Evolutionary conservation across 2,329 filamentous ascomycete species (phyloP), one percentile per base, ranked within the genome.

Genomic region (Microdochium nivale): DNA sequence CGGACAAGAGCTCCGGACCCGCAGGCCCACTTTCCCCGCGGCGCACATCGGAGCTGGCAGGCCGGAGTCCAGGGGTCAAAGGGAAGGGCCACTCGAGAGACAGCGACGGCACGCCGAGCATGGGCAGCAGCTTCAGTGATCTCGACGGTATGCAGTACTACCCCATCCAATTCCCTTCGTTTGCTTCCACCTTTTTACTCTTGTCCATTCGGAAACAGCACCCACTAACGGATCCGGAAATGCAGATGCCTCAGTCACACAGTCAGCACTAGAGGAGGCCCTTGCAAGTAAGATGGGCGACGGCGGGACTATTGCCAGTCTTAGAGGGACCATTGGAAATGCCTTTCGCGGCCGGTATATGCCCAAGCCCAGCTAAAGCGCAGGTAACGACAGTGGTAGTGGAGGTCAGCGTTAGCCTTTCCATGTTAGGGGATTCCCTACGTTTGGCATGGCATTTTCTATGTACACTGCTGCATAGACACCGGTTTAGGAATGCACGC

Each of bases 121-220:
- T 90, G 83, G 87, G 88, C 1, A 92, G 88, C 65, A 91, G 87
- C 60, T 94, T 90, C 61, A 92, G 87, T 67, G 89, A 94, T 70
- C 76, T 95, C 44, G 88, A 92, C 64, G 87, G 87, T 81, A 72
- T 54, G 65, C 59, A 5, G 23, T 8, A 11, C 9, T 4, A 8
- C 14, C 19, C 3, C 46, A 46, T 13, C 8, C 43, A n/a, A 9
- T 24, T 46, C 11, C 5, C 19, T 46, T 5, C 19, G 9, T 4
- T 30, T 11, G 27, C 5, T 30, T 30, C 11, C 27, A 5, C 11
- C 5, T 11, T 11, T 24, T 46, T 19, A 46, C 3, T 46, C 4
- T 46, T 46, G 9, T 16, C 23, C n/a, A n/a, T n/a, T n/a, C n/a
- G n/a, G 16, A 8, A 47, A 27, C 25, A 11, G 9, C 7, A 24